Base-by-base conservation (phyloP, 306 rosid genomes). In the Calophaca sinica region DNA sequence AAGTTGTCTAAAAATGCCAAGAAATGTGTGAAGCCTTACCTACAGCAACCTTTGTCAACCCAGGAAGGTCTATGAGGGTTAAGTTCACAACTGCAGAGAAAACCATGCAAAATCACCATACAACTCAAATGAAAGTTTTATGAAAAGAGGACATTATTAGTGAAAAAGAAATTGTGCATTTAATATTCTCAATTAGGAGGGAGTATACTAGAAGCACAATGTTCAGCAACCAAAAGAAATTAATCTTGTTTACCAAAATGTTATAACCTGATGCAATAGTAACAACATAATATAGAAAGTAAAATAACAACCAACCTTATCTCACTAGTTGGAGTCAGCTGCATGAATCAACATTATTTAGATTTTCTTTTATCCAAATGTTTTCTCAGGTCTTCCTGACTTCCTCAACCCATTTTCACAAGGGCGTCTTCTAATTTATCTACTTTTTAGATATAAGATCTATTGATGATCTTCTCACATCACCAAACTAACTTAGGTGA, bases 11-110 rank as follows among this genome's bases (percentile, higher is more conserved):
- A 60, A 75, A 33, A 6, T 46, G 49, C 46, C 20, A 52, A 26
- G 36, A 70, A 68, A 48, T 77, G 51, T 63, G 63, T 9, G 70
- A 52, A 68, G 38, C 5, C 28, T 88, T 92, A 94, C 99, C 99
- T 84, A 94, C 93, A 68, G 99, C 99, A 84, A 94, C 99, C 92
- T 94, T 94, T 31, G 99, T 94, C 87, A 94, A 83, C 68, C 99
- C 99, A 65, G 99, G 99, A 89, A 94, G 98, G 81, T 94, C 99
- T 28, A 94, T 88, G 57, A 94, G 93, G 44, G 99, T 94, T 81
- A 94, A 87, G 87, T 94, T 92, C 45, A 94, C 99, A 89, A 94
- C 99, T 94, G 98, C 89, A 83, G 51, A 68, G 15, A 83, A 81
- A 79, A 82, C 55, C 82, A 69, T 46, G 12, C 42, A 75, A 70